Percentiles rank a stretch among this genome's conserved stretches.
These are phyloP conservation scores for Xylaria sp. DNA, from an alignment of 2,329 filamentous ascomycete genomes.

Conservation along the genomic window DNA sequence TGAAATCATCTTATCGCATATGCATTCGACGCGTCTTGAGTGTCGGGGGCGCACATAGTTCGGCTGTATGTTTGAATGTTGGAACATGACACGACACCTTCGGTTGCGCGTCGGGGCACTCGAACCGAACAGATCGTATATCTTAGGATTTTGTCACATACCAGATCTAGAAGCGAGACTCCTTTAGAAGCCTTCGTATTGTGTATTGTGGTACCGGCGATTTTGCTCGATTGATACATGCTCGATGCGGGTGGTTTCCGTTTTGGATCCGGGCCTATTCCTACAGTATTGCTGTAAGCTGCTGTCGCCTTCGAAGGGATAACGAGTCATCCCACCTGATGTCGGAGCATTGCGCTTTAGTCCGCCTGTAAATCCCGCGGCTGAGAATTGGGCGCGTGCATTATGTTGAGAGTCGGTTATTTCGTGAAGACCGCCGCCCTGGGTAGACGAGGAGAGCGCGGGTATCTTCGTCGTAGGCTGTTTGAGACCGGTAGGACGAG, in stretches of 20 bases:
- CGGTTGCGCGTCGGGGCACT: background rate
- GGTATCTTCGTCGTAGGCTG: constrained; percentile 45
- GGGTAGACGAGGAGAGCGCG: constrained; percentile 40
- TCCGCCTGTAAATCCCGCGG: constrained; percentile 51
- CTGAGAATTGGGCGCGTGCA: constrained; percentile 58
- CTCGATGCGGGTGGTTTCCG: constrained; percentile 67
- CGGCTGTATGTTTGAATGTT: background rate
- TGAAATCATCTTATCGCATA: constrained; percentile 17
- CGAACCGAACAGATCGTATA: background rate
- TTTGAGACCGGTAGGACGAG: constrained; percentile 36
- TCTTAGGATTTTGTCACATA: constrained; percentile 36
- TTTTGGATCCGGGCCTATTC: constrained; percentile 67
- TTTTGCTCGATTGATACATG: constrained; percentile 58
- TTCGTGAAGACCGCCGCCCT: constrained; percentile 57
- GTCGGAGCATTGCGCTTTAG: constrained; percentile 64
- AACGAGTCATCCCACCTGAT: constrained; percentile 53
- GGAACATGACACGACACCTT: no score
- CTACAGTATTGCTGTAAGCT: constrained; percentile 51
- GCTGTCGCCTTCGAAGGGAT: constrained; percentile 28
- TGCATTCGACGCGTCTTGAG: background rate
- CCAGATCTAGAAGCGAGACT: constrained; percentile 52
- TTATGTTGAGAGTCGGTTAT: constrained; percentile 72
- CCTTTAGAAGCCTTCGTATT: constrained; percentile 58
- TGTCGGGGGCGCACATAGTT: background rate
- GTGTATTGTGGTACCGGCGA: constrained; percentile 54